A percentile compares a stretch with the other conserved stretches of the same genome.
Conservation (phyloP, 2,329 filamentous ascomycete species). For the Penicillium sp. region DNA sequence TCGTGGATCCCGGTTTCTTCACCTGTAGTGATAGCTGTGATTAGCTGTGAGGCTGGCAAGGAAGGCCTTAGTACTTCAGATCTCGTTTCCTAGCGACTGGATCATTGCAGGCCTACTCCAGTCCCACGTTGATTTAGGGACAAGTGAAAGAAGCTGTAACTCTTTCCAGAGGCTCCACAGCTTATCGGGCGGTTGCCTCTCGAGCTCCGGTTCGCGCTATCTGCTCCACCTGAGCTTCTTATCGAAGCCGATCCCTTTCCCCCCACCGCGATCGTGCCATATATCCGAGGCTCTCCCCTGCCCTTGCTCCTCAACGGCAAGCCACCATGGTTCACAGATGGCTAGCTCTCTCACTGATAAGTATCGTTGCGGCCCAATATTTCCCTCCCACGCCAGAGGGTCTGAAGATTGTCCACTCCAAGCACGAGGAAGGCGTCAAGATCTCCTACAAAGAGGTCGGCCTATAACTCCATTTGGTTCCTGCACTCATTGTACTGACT, state of each 20-base stretch:
- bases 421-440: conserved; percentile 42
- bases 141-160: not conserved
- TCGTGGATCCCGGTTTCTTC: not conserved
- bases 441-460: conserved; percentile 49
- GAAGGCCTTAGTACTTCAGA: not conserved
- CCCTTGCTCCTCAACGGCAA: not conserved
- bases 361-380: conserved; percentile 29
- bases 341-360: conserved; percentile 18
- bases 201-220: not conserved
- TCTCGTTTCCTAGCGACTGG: not conserved
- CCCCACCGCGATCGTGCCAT: not conserved
- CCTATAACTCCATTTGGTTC: not conserved
- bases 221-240: not conserved
- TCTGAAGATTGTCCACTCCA: conserved; percentile 43
- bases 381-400: conserved; percentile 44
- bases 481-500: not conserved
- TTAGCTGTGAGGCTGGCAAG: not conserved
- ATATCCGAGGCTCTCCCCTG: not conserved
- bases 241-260: not conserved
- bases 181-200: not conserved
- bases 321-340: conserved; percentile 5
- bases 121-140: no score
- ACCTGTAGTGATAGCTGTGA: not conserved
- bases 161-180: not conserved
- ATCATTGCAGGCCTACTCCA: no score